Evolutionary conservation across 2,329 filamentous ascomycete species (phyloP).

Genomic region (Coleophoma crateriformis): DNA sequence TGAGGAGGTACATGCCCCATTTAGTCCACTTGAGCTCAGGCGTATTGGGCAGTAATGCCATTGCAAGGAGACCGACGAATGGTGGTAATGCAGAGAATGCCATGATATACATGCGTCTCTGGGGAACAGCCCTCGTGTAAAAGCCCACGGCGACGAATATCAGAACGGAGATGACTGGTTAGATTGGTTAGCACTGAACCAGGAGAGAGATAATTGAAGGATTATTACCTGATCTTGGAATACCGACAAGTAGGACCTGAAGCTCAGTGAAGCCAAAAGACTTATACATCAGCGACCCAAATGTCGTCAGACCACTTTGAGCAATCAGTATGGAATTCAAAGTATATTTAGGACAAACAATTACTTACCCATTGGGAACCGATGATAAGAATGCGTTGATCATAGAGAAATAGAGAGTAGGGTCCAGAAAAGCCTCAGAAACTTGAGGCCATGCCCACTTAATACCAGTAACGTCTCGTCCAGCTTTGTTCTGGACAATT

Average conservation of each 20-base stretch:
- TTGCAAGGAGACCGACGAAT: constrained; percentile 27
- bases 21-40: constrained; percentile 28
- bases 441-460: not conserved
- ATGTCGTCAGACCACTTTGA: not conserved
- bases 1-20: constrained; percentile 26
- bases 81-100: constrained; percentile 22
- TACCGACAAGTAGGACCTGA: constrained; percentile 25
- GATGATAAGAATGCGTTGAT: not conserved
- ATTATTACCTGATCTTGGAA: not conserved
- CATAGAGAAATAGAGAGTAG: not conserved
- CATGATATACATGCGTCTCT: constrained; percentile 28
- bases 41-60: constrained; percentile 28
- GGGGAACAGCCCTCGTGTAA: constrained; percentile 22
- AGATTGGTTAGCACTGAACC: not conserved
- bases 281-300: constrained; percentile 10
- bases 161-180: constrained; percentile 20
- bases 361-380: not conserved
- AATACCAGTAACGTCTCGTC: constrained; percentile 6
- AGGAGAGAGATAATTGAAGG: not conserved
- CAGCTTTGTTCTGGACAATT: constrained; percentile 14
- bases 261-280: constrained; percentile 22
- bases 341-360: not conserved
- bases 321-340: not conserved
- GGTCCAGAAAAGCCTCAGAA: not conserved
- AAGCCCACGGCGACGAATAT: constrained; percentile 26